A percentile compares a stretch with the other conserved stretches of the same genome.
These are phyloP conservation scores for Tuber magnatum DNA, from an alignment of 495 filamentous ascomycete species.

Conservation along the genomic window DNA sequence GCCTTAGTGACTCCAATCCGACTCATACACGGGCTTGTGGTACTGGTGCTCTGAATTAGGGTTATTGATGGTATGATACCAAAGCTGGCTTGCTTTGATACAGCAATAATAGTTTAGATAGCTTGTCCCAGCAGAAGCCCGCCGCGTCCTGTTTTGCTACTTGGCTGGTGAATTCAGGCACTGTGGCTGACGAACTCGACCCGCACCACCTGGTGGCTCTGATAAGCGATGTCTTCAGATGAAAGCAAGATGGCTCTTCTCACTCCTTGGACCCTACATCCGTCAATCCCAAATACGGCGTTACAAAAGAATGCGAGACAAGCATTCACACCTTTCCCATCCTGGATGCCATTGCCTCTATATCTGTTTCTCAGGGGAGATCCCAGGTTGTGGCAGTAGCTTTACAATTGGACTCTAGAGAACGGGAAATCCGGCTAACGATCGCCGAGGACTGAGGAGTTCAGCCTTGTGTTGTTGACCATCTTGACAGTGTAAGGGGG, in stretches of 20 bases:
- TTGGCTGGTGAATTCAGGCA: not conserved
- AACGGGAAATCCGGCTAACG: not conserved
- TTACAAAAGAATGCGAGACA: not conserved
- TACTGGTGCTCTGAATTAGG: no score
- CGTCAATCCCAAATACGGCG: not conserved
- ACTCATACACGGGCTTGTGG: no score
- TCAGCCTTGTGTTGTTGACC: not conserved
- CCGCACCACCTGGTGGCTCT: not conserved
- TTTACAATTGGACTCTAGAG: not conserved
- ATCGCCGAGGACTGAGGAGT: not conserved
- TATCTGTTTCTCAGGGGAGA: not conserved
- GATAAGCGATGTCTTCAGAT: not conserved
- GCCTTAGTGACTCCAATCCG: no score
- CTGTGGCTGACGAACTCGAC: not conserved
- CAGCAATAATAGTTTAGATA: not conserved
- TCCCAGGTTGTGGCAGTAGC: slow-evolving; percentile 2
- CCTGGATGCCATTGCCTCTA: not conserved
- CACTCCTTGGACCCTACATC: not conserved
- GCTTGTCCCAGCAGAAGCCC: not conserved
- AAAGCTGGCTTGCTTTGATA: not conserved
- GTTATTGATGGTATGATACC: not conserved
- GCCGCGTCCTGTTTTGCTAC: not conserved
- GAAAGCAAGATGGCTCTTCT: not conserved
- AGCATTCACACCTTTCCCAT: not conserved
- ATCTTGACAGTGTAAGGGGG: not conserved